phyloP scores from a whole-genome alignment of 331 rosid species.

The Malus hybrid region DNA sequence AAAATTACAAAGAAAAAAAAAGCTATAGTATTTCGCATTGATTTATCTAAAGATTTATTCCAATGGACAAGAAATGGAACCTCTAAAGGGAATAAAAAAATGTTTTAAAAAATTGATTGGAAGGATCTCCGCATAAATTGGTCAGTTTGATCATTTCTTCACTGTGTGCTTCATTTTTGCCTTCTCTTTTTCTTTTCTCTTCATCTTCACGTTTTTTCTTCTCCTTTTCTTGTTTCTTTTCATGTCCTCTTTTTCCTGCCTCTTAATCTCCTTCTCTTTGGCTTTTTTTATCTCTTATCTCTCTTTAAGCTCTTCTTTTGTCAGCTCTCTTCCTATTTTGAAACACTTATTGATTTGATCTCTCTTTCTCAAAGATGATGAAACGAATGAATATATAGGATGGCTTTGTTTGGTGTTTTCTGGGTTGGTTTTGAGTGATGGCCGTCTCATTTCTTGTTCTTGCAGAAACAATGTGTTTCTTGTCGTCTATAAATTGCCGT shows the following conservation, averaged over 20 bases:
- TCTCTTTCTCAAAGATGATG: not conserved
- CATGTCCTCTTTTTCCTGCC: not conserved
- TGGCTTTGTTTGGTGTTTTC: not conserved
- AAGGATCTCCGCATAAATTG: not conserved
- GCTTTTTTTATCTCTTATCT: constrained; percentile 21
- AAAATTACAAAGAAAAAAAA: too few species aligned
- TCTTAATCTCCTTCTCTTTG: constrained; percentile 23
- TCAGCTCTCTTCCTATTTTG: constrained; percentile 29
- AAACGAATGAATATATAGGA: not conserved
- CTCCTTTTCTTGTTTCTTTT: not conserved
- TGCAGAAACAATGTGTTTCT: not conserved
- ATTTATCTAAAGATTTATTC: too few species aligned
- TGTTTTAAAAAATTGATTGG: not conserved
- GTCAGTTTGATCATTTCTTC: constrained; percentile 10
- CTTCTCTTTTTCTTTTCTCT: constrained; percentile 10
- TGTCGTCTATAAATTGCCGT: not conserved
- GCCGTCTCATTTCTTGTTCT: constrained; percentile 4
- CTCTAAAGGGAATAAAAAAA: not conserved
- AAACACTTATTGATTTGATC: constrained; percentile 30
- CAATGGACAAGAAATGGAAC: not conserved
- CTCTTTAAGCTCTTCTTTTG: constrained; percentile 36
- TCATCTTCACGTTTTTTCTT: constrained; percentile 5
- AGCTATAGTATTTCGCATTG: too few species aligned
- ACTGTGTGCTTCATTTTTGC: constrained; percentile 19
- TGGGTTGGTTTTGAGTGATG: not conserved